A percentile compares a stretch with the other conserved stretches of the same genome.
phyloP scores from a whole-genome alignment of 2,329 filamentous ascomycete genomes.

The Arthroderma sp. region DNA sequence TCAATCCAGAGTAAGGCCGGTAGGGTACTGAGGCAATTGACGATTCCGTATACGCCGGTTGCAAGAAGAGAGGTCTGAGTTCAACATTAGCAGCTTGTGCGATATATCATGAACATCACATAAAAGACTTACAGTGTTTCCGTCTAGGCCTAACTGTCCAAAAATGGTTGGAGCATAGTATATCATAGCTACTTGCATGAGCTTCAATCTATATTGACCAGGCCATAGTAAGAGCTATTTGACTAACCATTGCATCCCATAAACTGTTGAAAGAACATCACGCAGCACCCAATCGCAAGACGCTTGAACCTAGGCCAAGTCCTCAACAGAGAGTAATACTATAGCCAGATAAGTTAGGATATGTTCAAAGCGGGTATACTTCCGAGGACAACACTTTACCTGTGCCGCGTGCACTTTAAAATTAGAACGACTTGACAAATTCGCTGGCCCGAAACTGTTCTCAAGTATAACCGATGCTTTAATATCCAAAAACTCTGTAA shows the following conservation, averaged over 20 bases:
- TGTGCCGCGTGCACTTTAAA: conserved; percentile 21
- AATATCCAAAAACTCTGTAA: conserved; percentile 39
- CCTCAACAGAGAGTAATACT: conserved; percentile 23
- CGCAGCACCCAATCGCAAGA: conserved; percentile 26
- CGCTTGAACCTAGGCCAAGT: conserved; percentile 25
- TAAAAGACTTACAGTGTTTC: conserved; percentile 16
- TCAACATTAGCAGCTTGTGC: background rate
- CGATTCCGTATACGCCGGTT: conserved; percentile 27
- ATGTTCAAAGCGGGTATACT: background rate
- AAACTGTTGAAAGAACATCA: conserved; percentile 36
- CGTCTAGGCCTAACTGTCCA: conserved; percentile 28
- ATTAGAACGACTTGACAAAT: conserved; percentile 19
- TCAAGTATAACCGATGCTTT: conserved; percentile 32
- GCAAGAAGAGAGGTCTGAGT: conserved; percentile 21
- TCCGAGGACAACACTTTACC: conserved; percentile 10
- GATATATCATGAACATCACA: background rate
- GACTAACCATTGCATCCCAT: conserved; percentile 32
- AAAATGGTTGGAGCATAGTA: conserved; percentile 39
- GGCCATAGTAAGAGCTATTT: background rate
- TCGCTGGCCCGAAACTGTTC: conserved; percentile 20
- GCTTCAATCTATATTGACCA: background rate
- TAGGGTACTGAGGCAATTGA: conserved; percentile 25
- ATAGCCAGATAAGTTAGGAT: background rate
- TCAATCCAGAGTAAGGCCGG: conserved; percentile 24
- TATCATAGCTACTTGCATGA: conserved; percentile 25